These are phyloP conservation scores for Salix exigua DNA, from an alignment of 345 rosid species.

Conservation along the genomic window DNA sequence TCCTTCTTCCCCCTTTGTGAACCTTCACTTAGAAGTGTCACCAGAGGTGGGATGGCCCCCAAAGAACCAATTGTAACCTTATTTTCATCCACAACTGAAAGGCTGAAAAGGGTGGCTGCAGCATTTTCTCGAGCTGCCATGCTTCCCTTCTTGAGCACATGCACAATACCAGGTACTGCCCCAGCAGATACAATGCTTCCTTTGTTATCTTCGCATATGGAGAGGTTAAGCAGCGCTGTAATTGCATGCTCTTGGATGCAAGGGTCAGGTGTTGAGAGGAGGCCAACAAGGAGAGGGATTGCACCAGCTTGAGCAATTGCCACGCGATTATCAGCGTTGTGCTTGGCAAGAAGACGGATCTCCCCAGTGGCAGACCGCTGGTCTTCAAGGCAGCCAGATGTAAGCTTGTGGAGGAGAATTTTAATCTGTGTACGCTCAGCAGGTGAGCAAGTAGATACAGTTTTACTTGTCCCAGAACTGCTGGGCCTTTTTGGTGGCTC, in stretches of 20 bases:
- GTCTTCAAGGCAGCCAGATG: conserved; percentile 68
- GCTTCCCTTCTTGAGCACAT: conserved; percentile 92
- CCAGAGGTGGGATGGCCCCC: conserved; percentile 91
- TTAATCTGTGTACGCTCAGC: conserved; percentile 73
- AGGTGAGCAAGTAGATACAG: conserved; percentile 56
- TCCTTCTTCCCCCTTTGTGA: conserved; percentile 96
- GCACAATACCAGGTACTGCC: conserved; percentile 92
- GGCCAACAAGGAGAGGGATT: conserved; percentile 79
- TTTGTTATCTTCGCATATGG: conserved; percentile 94
- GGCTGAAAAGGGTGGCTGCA: conserved; percentile 96
- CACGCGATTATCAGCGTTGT: conserved; percentile 91
- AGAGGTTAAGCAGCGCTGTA: conserved; percentile 91
- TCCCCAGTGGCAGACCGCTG: conserved; percentile 85
- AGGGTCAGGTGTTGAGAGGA: conserved; percentile 78
- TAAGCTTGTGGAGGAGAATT: conserved; percentile 72
- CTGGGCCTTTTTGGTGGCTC: conserved; percentile 86
- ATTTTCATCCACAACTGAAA: conserved; percentile 87
- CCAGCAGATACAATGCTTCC: conserved; percentile 79
- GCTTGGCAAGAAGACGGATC: conserved; percentile 95
- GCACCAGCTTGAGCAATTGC: conserved; percentile 99
- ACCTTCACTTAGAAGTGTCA: conserved; percentile 75
- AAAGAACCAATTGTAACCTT: conserved; percentile 80
- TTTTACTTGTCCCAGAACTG: conserved; percentile 58
- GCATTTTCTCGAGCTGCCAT: conserved; percentile 99
- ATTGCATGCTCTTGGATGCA: conserved; percentile 94